Percentiles rank a stretch among this genome's conserved stretches.
These are phyloP conservation scores for Paxillus ammoniavirescens DNA, from an alignment of 768 basidiomycete species.

Conservation along the genomic window DNA sequence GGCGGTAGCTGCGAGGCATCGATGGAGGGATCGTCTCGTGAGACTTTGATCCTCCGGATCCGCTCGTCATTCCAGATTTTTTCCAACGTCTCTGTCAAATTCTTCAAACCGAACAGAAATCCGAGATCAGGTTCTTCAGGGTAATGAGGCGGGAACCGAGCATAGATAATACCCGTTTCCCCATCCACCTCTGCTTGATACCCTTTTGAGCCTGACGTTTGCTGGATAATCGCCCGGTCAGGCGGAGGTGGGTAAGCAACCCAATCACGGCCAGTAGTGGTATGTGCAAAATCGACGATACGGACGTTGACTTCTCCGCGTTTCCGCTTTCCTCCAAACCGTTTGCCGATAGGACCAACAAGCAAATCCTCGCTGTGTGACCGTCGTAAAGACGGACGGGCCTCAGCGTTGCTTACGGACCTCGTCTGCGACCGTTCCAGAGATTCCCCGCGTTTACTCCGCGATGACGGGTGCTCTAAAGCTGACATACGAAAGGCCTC, in stretches of 20 bases:
- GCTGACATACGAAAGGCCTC: conserved; percentile 63
- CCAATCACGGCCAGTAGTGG: conserved; percentile 94
- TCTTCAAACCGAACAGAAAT: conserved; percentile 89
- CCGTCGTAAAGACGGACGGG: conserved; percentile 55
- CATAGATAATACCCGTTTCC: conserved; percentile 80
- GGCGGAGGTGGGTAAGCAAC: conserved; percentile 55
- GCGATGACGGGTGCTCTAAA: conserved; percentile 61
- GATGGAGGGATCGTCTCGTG: conserved; percentile 53
- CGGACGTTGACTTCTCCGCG: conserved; percentile 94
- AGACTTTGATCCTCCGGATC: conserved; percentile 60
- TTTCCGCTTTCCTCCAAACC: conserved; percentile 63
- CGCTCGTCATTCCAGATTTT: conserved; percentile 88
- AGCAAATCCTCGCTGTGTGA: conserved; percentile 81
- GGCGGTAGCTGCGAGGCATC: conserved; percentile 56
- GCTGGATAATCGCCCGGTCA: conserved; percentile 38
- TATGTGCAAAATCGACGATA: conserved; percentile 98
- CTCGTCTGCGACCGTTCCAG: conserved; percentile 55
- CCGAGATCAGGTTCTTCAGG: conserved; percentile 89
- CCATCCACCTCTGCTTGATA: conserved; percentile 83
- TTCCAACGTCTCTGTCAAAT: conserved; percentile 71
- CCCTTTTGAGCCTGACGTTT: conserved; percentile 62
- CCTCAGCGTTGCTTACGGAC: conserved; percentile 41
- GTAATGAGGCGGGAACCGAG: conserved; percentile 92
- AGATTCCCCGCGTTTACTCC: conserved; percentile 76
- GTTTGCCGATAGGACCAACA: conserved; percentile 61